Base-by-base conservation (phyloP, 805 yeast species). In the Yarrowia bubula region DNA sequence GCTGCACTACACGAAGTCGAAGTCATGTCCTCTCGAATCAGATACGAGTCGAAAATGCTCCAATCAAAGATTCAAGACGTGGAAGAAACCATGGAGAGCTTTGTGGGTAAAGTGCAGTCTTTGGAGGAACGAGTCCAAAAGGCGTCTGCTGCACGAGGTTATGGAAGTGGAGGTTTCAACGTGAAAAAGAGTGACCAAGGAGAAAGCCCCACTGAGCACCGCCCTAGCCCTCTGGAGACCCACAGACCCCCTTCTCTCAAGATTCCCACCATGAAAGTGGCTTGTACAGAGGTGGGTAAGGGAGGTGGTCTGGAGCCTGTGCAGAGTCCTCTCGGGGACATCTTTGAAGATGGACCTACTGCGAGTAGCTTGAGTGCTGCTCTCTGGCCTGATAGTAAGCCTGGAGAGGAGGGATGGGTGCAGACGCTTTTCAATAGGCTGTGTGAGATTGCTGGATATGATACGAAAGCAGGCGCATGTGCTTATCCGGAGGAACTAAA, bases 61-160 rank as follows among this genome's bases (percentile, higher is more conserved):
- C 81, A 81, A 37, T 81, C 83, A 22, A 85, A 88, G 69, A 81
- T 89, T 53, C 80, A 83, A 48, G 95, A 89, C 69, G 86, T 88
- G 8, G 89, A 86, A 69, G 86, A 85, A 32, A 80, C 86, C 50
- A 79, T 84, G 65, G 76, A 79, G 51, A 72, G 79, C 41, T 83
- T 84, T 73, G 76, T 73, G 9, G 48, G 70, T 15, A 77, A 78
- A 68, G 78, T 80, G 41, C 37, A 46, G 65, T 37, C 46, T 8
- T 9, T 61, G 31, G 65, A 61, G 38, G 47, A 61, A 8, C 65
- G 65, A 2, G 57, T 48, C 8, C 31, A 39, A 8, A 38, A 47
- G 17, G 57, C 33, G 10, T 61, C 65, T 3, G 46, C 31, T 7
- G 43, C 65, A 6, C 37, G 65, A 37, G 65, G 65, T 1, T 58